Conservation (phyloP, 352 stramenopile species). For the Pythium sukuiense region DNA sequence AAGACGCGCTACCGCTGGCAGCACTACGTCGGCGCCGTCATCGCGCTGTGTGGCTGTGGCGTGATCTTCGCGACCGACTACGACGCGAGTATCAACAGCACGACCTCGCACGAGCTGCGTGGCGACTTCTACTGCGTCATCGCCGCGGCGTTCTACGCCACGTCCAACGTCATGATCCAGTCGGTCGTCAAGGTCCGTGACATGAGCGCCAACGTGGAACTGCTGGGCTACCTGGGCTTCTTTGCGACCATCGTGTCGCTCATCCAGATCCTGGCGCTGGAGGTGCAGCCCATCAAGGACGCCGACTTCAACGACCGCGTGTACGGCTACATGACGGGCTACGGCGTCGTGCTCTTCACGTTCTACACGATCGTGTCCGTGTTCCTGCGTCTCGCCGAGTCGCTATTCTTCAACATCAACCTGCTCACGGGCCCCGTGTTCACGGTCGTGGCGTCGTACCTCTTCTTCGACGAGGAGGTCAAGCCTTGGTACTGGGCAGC, state of each 20-base stretch:
- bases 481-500: slow-evolving; percentile 67
- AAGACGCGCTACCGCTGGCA: slow-evolving; percentile 58
- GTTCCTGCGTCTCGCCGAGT: slow-evolving; percentile 60
- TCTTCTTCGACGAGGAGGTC: slow-evolving; percentile 57
- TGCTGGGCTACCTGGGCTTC: slow-evolving; percentile 53
- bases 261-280: slow-evolving; percentile 53
- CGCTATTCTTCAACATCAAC: slow-evolving; percentile 69
- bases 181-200: slow-evolving; percentile 60
- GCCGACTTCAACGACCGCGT: slow-evolving; percentile 47
- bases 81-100: slow-evolving; percentile 37
- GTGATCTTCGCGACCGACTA: slow-evolving; percentile 67
- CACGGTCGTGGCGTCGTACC: slow-evolving; percentile 55
- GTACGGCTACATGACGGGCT: slow-evolving; percentile 61
- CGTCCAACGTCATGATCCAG: slow-evolving; percentile 76
- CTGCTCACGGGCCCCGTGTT: slow-evolving; percentile 60
- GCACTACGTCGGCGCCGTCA: slow-evolving; percentile 48
- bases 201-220: slow-evolving; percentile 57
- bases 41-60: slow-evolving; percentile 46
- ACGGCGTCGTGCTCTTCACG: slow-evolving; percentile 52
- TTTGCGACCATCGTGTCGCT: slow-evolving; percentile 53
- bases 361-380: slow-evolving; percentile 67
- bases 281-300: slow-evolving; percentile 41
- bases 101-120: slow-evolving; percentile 33
- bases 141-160: slow-evolving; percentile 58
- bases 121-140: slow-evolving; percentile 65